Conservation (phyloP, 2,329 filamentous ascomycete species). For the Hysterium pulicare region DNA sequence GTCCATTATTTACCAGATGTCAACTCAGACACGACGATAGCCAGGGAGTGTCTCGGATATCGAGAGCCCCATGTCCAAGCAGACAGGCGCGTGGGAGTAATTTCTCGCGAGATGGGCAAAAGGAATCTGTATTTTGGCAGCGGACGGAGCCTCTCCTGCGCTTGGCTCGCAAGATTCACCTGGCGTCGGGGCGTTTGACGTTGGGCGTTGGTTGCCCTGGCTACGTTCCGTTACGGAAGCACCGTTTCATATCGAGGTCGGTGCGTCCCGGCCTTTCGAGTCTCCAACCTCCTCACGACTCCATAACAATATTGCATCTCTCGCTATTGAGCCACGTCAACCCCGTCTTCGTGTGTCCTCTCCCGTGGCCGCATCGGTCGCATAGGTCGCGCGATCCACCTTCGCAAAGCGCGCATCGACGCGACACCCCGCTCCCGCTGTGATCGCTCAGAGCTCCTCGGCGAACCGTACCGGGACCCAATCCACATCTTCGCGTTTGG, state of each 20-base stretch:
- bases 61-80: neutral
- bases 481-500: constrained; percentile 12
- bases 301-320: neutral
- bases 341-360: constrained; percentile 3
- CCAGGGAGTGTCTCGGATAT: constrained; percentile 13
- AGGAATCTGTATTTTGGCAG: too few species aligned
- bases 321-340: constrained; percentile 12
- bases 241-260: too few species aligned
- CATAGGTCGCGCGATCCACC: constrained; percentile 13
- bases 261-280: too few species aligned
- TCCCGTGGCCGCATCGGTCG: constrained; percentile 10
- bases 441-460: constrained; percentile 11
- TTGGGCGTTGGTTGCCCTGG: neutral
- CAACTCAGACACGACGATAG: too few species aligned
- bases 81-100: neutral
- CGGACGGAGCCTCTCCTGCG: too few species aligned
- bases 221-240: too few species aligned
- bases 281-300: constrained; percentile 1
- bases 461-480: constrained; percentile 5
- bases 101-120: too few species aligned
- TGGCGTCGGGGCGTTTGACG: too few species aligned
- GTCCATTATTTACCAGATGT: constrained; percentile 35
- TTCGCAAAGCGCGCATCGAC: constrained; percentile 13
- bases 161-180: too few species aligned
- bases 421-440: constrained; percentile 13